These are phyloP conservation scores for Lactarius tabidus DNA, from an alignment of 768 basidiomycete genomes.

Conservation along the genomic window DNA sequence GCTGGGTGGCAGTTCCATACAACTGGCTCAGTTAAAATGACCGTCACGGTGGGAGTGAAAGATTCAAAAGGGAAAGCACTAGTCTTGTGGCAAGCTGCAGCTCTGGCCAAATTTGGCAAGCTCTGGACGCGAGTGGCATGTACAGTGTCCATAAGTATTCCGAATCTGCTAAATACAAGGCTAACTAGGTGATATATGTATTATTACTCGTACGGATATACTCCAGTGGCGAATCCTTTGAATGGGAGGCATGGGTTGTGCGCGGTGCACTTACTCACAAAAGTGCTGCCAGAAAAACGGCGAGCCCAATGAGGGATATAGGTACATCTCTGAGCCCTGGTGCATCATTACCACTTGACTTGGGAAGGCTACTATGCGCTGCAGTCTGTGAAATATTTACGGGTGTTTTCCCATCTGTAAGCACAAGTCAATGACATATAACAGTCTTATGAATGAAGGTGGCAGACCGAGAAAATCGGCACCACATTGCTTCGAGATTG, in stretches of 20 bases:
- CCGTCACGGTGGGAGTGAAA: neutral
- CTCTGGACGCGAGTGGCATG: neutral
- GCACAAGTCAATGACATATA: neutral
- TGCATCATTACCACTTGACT: neutral
- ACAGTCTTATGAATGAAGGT: neutral
- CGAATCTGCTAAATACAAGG: neutral
- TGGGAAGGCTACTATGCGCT: neutral
- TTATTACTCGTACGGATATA: neutral
- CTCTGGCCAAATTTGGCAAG: slow-evolving; percentile 11
- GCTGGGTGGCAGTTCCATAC: slow-evolving; percentile 21
- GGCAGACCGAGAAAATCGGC: slow-evolving; percentile 32
- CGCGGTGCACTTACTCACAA: neutral
- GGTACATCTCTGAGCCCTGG: neutral
- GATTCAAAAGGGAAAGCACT: neutral
- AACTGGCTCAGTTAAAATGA: neutral
- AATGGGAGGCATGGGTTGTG: neutral
- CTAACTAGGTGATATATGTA: neutral
- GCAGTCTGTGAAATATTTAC: slow-evolving; percentile 30
- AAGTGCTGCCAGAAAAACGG: neutral
- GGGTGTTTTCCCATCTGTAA: slow-evolving; percentile 31
- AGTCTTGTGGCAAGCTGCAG: too few relatives aligned
- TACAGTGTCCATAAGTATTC: neutral
- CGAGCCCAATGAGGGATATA: neutral
- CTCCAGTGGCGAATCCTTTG: neutral
- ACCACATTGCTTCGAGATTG: slow-evolving; percentile 30